Conservation (phyloP, 371 early-diverging fungal genomes). For the Syncephalis fuscata region DNA sequence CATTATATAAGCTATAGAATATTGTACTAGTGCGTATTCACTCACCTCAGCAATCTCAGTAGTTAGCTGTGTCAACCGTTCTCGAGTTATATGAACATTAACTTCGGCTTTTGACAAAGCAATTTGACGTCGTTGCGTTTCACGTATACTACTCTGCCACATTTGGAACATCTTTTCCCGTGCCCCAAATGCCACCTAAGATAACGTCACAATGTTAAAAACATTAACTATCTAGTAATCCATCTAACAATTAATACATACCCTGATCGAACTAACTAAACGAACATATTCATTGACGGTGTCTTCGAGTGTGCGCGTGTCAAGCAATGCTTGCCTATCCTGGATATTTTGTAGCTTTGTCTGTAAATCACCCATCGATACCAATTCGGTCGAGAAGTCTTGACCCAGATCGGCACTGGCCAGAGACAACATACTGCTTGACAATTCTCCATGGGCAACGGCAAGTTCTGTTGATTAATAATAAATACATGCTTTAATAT, state of each 20-base stretch:
- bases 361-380: slow-evolving; percentile 56
- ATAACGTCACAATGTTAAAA: background rate
- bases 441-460: slow-evolving; percentile 30
- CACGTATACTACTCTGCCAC: slow-evolving; percentile 49
- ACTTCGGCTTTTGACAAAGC: slow-evolving; percentile 38
- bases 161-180: slow-evolving; percentile 49
- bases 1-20: background rate
- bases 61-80: slow-evolving; percentile 27
- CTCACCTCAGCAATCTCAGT: slow-evolving; percentile 49
- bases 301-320: slow-evolving; percentile 51
- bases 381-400: slow-evolving; percentile 37
- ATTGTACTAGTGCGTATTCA: background rate
- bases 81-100: slow-evolving; percentile 29
- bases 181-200: slow-evolving; percentile 47
- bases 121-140: slow-evolving; percentile 39
- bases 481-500: background rate
- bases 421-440: slow-evolving; percentile 61
- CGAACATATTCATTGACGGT: slow-evolving; percentile 81
- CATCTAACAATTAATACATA: slow-evolving; percentile 7
- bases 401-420: slow-evolving; percentile 55
- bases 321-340: slow-evolving; percentile 34
- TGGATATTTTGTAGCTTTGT: slow-evolving; percentile 60
- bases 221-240: background rate
- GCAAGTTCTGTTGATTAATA: background rate
- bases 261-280: slow-evolving; percentile 65